Percentiles rank a stretch among this genome's conserved stretches.
These are phyloP conservation scores for Dichotomopilus funicola DNA, from an alignment of 2,329 filamentous ascomycete species.

Conservation along the genomic window DNA sequence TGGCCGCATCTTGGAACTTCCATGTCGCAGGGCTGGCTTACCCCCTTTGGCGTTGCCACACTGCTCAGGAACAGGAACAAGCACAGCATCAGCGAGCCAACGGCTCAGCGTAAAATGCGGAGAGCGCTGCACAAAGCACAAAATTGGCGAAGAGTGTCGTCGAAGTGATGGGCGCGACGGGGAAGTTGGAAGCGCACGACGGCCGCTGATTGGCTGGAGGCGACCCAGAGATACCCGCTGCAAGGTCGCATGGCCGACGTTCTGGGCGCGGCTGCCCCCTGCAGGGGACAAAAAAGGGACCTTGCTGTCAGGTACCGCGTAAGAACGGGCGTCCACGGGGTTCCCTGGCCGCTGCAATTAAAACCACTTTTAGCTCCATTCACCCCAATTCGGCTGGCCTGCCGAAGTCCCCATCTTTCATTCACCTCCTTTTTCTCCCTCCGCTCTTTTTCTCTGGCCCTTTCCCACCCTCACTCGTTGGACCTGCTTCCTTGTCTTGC, in stretches of 20 bases:
- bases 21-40: neutral
- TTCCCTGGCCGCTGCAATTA: slow-evolving; percentile 18
- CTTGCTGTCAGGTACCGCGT: slow-evolving; percentile 11
- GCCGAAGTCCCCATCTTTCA: slow-evolving; percentile 16
- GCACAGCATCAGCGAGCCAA: no score
- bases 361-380: slow-evolving; percentile 18
- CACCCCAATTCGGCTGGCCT: slow-evolving; percentile 15
- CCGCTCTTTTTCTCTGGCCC: slow-evolving; percentile 22
- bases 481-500: slow-evolving; percentile 12
- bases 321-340: neutral
- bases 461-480: slow-evolving; percentile 20
- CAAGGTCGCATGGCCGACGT: neutral
- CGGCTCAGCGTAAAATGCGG: neutral
- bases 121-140: slow-evolving; percentile 6
- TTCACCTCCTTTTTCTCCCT: slow-evolving; percentile 20
- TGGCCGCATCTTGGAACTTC: neutral
- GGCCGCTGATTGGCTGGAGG: slow-evolving; percentile 4
- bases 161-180: neutral
- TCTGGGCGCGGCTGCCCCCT: slow-evolving; percentile 5
- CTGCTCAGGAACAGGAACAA: neutral
- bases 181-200: neutral
- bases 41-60: no score
- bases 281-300: slow-evolving; percentile 13
- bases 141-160: slow-evolving; percentile 1
- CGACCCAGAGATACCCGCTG: slow-evolving; percentile 1